Conservation (phyloP, 345 rosid genomes). For the Arabis hirsuta region DNA sequence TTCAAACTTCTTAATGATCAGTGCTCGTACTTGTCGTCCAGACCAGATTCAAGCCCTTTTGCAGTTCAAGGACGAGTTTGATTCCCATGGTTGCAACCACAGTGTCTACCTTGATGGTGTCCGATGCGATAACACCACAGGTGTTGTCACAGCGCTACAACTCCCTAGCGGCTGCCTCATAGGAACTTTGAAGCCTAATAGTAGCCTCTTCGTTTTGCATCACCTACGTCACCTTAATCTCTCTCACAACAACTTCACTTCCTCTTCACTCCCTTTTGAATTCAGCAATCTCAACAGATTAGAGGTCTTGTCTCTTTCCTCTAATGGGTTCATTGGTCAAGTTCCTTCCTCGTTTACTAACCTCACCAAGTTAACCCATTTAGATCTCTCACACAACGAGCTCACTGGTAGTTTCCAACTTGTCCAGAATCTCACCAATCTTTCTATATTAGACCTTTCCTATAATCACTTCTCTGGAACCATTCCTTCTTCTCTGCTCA, state of each 20-base stretch:
- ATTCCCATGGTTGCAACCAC: conserved; percentile 11
- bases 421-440: not conserved
- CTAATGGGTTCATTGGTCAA: not conserved
- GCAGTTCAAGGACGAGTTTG: conserved; percentile 28
- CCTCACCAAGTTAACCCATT: not conserved
- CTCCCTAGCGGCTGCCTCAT: not conserved
- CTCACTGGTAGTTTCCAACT: not conserved
- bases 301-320: not conserved
- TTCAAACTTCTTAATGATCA: not conserved
- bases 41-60: not conserved
- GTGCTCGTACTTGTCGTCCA: conserved; percentile 3
- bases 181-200: conserved; percentile 15
- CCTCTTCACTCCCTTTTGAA: conserved; percentile 1
- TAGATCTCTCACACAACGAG: not conserved
- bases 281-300: conserved; percentile 1
- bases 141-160: not conserved
- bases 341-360: conserved; percentile 19
- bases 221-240: not conserved
- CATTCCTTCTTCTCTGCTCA: not conserved
- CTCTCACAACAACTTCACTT: no score
- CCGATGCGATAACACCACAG: conserved; percentile 3
- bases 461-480: not conserved
- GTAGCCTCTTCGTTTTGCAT: conserved; percentile 8
- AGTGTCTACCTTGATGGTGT: conserved; percentile 14
- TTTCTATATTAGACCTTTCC: not conserved